A percentile compares a stretch with the other conserved stretches of the same genome.
Conservation (phyloP, 2,329 filamentous ascomycete species). For the Microsporum audouinii region DNA sequence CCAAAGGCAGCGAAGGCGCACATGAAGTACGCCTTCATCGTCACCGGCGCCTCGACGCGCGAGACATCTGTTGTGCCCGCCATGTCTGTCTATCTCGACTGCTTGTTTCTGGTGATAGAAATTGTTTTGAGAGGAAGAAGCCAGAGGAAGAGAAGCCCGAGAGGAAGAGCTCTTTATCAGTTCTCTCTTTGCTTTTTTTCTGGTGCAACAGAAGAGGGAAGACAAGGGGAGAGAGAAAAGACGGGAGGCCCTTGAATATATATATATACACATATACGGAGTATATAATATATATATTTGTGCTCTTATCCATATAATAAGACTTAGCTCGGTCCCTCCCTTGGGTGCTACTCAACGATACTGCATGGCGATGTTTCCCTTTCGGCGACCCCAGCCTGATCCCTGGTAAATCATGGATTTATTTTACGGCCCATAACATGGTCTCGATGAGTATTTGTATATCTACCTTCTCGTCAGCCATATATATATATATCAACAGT, state of each 20-base stretch:
- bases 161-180: background rate
- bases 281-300: no score
- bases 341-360: no score
- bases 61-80: slow-evolving; percentile 39
- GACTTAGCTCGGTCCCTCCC: no score
- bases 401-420: background rate
- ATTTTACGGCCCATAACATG: background rate
- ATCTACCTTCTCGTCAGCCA: no score
- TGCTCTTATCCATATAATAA: no score
- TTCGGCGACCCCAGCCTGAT: background rate
- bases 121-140: no score
- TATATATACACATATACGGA: no score
- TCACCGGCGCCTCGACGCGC: slow-evolving; percentile 49
- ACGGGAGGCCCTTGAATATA: background rate
- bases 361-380: background rate
- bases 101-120: no score
- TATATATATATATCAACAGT: no score
- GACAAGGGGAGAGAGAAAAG: background rate
- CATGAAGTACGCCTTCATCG: slow-evolving; percentile 49
- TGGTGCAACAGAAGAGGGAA: background rate
- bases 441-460: no score
- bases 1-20: slow-evolving; percentile 51
- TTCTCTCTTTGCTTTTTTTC: background rate
- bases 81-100: slow-evolving; percentile 3
- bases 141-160: no score